Evolutionary conservation across 2,329 filamentous ascomycete species (phyloP).

Genomic region (Trichoderma hamatum): DNA sequence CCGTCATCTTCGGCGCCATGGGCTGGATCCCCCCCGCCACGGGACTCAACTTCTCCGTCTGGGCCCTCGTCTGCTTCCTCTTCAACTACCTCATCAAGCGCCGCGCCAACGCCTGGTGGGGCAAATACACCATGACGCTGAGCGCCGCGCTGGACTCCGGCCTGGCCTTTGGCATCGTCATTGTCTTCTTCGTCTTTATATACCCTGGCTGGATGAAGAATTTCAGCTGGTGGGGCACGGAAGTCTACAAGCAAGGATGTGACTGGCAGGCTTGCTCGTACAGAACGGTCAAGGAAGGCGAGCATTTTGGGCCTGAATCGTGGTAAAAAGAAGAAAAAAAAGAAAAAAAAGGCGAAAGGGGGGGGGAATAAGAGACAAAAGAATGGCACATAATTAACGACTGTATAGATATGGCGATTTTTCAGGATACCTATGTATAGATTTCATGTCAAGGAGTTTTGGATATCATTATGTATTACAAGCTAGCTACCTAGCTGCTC

Average conservation of each 20-base stretch:
- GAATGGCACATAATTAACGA: not conserved
- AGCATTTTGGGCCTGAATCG: conserved; percentile 65
- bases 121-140: conserved; percentile 88
- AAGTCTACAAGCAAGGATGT: conserved; percentile 81
- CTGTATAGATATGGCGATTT: not conserved
- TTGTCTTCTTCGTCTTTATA: conserved; percentile 85
- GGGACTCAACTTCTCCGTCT: conserved; percentile 85
- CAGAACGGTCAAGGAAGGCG: conserved; percentile 62
- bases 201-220: conserved; percentile 74
- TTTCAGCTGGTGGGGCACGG: conserved; percentile 88
- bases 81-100: conserved; percentile 79
- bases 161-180: conserved; percentile 77
- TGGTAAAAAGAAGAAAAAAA: conserved; percentile 48
- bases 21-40: conserved; percentile 87
- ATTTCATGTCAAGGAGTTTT: not conserved
- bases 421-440: conserved; percentile 1
- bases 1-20: conserved; percentile 80
- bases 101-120: conserved; percentile 77
- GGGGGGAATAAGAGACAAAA: not conserved
- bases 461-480: not conserved
- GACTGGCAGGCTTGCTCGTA: conserved; percentile 83
- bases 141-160: conserved; percentile 83
- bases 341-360: not conserved
- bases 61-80: conserved; percentile 80
- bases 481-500: not conserved